phyloP scores from a whole-genome alignment of 1,284 basidiomycete species.

The Austroboletus niveus region DNA sequence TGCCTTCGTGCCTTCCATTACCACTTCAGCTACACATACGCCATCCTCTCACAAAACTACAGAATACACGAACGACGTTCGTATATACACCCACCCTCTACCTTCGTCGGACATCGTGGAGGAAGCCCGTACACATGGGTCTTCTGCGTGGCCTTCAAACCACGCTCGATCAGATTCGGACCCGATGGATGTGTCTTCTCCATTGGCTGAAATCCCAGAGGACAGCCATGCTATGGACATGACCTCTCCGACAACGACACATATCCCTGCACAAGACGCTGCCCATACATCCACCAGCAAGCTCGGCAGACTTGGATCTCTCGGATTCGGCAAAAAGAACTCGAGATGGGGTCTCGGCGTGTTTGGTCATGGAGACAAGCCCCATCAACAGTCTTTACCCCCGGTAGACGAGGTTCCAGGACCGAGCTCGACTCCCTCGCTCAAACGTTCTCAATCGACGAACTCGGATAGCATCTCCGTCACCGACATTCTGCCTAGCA shows the following conservation, averaged over 20 bases:
- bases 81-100: slow-evolving; percentile 29
- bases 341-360: slow-evolving; percentile 65
- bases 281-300: slow-evolving; percentile 45
- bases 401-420: slow-evolving; percentile 69
- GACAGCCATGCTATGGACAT: slow-evolving; percentile 46
- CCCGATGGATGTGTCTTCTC: slow-evolving; percentile 56
- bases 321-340: slow-evolving; percentile 65
- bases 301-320: slow-evolving; percentile 50
- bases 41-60: slow-evolving; percentile 35
- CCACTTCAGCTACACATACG: slow-evolving; percentile 34
- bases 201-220: slow-evolving; percentile 44
- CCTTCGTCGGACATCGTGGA: slow-evolving; percentile 37
- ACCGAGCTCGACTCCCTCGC: slow-evolving; percentile 57
- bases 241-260: slow-evolving; percentile 36
- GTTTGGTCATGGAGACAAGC: slow-evolving; percentile 76
- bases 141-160: slow-evolving; percentile 29
- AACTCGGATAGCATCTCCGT: slow-evolving; percentile 69
- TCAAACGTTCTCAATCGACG: slow-evolving; percentile 86
- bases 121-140: slow-evolving; percentile 35
- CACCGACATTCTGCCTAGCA: slow-evolving; percentile 50
- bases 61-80: slow-evolving; percentile 36
- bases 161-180: slow-evolving; percentile 48
- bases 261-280: slow-evolving; percentile 30
- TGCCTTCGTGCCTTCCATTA: slow-evolving; percentile 47
- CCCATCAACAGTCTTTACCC: slow-evolving; percentile 55